These are phyloP conservation scores for Cyclanthera cordifolia DNA, from an alignment of 306 rosid species.

Conservation along the genomic window DNA sequence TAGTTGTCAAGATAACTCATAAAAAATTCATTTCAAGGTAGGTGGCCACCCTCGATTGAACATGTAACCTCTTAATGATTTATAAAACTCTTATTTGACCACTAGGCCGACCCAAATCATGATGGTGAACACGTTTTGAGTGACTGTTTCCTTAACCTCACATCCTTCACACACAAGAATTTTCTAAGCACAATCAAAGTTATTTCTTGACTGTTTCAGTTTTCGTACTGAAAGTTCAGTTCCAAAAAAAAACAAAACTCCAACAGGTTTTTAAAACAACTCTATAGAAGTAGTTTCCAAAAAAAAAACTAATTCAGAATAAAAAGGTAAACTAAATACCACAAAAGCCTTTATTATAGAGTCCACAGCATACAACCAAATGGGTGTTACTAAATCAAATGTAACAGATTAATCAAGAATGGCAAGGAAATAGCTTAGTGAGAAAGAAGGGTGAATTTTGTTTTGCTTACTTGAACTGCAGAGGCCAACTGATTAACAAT, in stretches of 20 bases:
- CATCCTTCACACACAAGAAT: background rate
- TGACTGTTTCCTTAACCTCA: background rate
- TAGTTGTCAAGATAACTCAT: too few species aligned
- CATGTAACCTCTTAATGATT: too few species aligned
- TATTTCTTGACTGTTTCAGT: background rate
- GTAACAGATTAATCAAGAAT: background rate
- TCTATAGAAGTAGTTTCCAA: background rate
- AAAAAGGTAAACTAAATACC: background rate
- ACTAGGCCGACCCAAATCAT: too few species aligned
- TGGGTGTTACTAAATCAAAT: background rate
- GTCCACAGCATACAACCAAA: background rate
- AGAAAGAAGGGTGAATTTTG: background rate
- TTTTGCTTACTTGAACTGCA: slow-evolving; percentile 52
- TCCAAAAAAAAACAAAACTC: background rate
- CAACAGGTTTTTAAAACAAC: background rate
- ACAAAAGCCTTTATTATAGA: background rate
- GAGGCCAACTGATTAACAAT: slow-evolving; percentile 59
- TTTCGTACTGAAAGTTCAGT: background rate
- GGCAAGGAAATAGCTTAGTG: background rate
- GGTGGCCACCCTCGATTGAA: too few species aligned
- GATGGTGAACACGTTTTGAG: too few species aligned
- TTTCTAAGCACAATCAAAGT: background rate
- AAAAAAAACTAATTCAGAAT: background rate
- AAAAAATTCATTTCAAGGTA: too few species aligned
- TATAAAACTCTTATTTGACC: too few species aligned